Base-by-base conservation (phyloP, 2,329 filamentous ascomycete species). In the Akanthomyces dipterigenus region DNA sequence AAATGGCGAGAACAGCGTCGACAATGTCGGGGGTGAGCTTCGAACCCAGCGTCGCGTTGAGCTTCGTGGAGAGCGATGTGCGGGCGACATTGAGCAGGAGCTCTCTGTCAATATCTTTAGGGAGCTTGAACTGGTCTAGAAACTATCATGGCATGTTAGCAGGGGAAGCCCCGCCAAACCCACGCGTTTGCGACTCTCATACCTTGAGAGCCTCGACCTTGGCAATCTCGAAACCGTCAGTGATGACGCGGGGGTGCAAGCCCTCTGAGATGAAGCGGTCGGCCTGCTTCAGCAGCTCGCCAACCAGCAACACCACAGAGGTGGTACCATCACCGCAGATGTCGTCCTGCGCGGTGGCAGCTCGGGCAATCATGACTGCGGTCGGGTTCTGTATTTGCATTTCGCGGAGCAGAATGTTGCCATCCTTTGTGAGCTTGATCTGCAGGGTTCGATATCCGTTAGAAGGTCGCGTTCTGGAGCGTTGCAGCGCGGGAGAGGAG, bases 401-500 rank as follows among this genome's bases (percentile, higher is more conserved):
- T 75, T 89, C 86, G 70, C 86, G 80, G 65, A 88, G 77, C 28
- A 88, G 81, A 64, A 98, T 93, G 71, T 96, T 97, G 73, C 95
- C 95, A 78, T 99, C 95, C 78, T 99, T 99, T 69, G 95, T 99
- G 74, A 99, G 85, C 80, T 99, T 99, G 80, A 99, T 99, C 86
- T 95, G 68, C 73, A 64, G 12, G 68, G 69, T 62, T 28, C 56
- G 20, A 18, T 12, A 34, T 36, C 36, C 31, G 60, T 67, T 62
- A 65, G 65, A 55, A 46, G 4, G 58, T 36, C 42, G 50, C 58
- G 31, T 55, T 36, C 34, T 57, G 59, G 58, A 73, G 66, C 72
- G 65, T 66, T 65, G 64, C 63, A 38, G 43, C 20, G 28, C 38
- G 64, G 54, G 60, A 63, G 65, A 61, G 66, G 68, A 70, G 67